phyloP scores from a whole-genome alignment of 2,329 filamentous ascomycete genomes.

The Chrysosporium keratinophilum region DNA sequence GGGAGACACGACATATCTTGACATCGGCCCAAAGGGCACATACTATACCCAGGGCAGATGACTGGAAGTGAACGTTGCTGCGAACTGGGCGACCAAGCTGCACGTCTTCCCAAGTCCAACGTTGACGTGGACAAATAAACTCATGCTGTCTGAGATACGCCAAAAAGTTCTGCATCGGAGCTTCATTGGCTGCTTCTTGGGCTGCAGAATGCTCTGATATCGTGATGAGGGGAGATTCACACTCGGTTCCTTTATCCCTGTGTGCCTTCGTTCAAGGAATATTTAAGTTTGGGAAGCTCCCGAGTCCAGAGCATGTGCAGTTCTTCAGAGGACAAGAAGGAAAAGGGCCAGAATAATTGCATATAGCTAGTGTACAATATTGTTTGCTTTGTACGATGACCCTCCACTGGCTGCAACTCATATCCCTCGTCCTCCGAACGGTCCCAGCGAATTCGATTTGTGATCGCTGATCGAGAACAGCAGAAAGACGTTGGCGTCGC shows the following conservation, averaged over 20 bases:
- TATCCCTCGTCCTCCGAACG: neutral
- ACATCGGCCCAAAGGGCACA: neutral
- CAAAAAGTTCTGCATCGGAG: neutral
- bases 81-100: neutral
- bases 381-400: neutral
- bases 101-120: neutral
- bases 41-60: neutral
- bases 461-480: neutral
- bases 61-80: neutral
- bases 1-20: neutral
- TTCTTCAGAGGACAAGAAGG: neutral
- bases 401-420: neutral
- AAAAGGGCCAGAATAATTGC: neutral
- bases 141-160: neutral
- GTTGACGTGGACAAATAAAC: constrained; percentile 8
- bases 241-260: neutral
- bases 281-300: constrained; percentile 4
- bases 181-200: constrained; percentile 1
- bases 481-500: neutral
- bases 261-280: neutral
- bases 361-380: constrained; percentile 9
- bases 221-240: too few relatives aligned
- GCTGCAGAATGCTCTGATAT: neutral
- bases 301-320: neutral
- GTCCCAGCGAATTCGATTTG: neutral